These are phyloP conservation scores for Oryza officinalis DNA, from an alignment of 176 grass and related monocot genomes.

Conservation along the genomic window DNA sequence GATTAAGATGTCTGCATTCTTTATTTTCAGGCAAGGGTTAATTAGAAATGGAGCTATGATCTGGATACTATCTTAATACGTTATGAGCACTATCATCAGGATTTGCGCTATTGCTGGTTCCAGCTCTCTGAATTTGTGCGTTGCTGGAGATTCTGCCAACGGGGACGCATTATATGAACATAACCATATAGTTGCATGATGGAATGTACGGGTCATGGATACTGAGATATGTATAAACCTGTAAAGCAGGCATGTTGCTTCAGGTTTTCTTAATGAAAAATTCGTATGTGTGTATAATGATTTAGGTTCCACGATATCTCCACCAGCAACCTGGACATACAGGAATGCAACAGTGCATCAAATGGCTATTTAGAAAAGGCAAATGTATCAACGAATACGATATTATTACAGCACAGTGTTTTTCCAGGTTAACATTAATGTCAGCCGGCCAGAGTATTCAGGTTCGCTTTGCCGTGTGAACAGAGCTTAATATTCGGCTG, in stretches of 20 bases:
- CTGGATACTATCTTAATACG: background rate
- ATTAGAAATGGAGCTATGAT: constrained; percentile 25
- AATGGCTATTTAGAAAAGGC: background rate
- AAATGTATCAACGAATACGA: background rate
- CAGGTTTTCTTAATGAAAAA: background rate
- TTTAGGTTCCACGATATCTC: background rate
- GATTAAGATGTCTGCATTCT: constrained; percentile 5
- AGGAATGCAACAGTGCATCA: constrained; percentile 3
- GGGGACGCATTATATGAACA: background rate
- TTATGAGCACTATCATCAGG: constrained; percentile 3
- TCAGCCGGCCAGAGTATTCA: constrained; percentile 6
- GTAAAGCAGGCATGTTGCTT: background rate
- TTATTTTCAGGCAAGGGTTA: constrained; percentile 10
- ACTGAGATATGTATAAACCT: constrained; percentile 2
- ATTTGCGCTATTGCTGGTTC: background rate
- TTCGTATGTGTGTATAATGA: background rate
- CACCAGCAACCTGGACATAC: background rate
- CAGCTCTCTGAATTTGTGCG: background rate
- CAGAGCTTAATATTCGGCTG: background rate
- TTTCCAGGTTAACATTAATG: constrained; percentile 17
- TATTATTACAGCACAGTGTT: background rate
- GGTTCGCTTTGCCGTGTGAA: constrained; percentile 18
- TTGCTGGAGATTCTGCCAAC: constrained; percentile 46
- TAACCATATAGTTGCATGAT: constrained; percentile 20
- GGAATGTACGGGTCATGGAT: background rate